A percentile compares a stretch with the other conserved stretches of the same genome.
phyloP scores from a whole-genome alignment of 495 filamentous ascomycete genomes.

The Usnea hakonensis region DNA sequence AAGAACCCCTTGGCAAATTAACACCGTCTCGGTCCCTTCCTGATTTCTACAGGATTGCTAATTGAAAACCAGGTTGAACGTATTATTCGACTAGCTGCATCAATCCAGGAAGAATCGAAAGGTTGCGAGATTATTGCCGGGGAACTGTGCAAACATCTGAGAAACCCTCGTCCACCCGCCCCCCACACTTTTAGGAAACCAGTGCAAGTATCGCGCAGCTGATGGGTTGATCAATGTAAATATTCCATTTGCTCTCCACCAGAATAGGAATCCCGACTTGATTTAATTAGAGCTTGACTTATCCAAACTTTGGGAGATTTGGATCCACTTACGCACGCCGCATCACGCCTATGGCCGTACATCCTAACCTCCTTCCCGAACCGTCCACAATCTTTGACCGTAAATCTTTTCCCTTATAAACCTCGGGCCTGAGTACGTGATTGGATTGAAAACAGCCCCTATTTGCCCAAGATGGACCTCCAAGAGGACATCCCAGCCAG shows the following conservation, averaged over 20 bases:
- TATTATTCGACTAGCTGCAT: neutral
- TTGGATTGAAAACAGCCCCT: neutral
- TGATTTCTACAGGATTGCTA: no score
- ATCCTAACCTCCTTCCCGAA: constrained; percentile 55
- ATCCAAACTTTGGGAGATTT: constrained; percentile 47
- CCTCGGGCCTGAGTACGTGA: neutral
- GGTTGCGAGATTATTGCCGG: neutral
- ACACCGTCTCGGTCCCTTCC: neutral
- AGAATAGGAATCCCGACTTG: neutral
- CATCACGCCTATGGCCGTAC: constrained; percentile 44
- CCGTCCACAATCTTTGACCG: constrained; percentile 58
- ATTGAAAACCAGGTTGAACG: neutral
- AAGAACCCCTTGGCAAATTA: neutral
- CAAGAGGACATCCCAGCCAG: constrained; percentile 40
- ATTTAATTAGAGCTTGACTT: constrained; percentile 36
- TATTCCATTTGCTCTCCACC: constrained; percentile 10
- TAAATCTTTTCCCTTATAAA: neutral
- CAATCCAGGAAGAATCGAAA: neutral
- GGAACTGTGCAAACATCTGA: constrained; percentile 34
- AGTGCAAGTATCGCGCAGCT: constrained; percentile 31
- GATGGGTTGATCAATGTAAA: constrained; percentile 36
- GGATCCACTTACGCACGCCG: constrained; percentile 55
- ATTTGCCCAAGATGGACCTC: constrained; percentile 4
- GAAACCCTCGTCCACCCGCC: constrained; percentile 55
- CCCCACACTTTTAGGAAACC: constrained; percentile 31